Evolutionary conservation across 2,329 filamentous ascomycete genomes (phyloP), one percentile per base, ranked within the genome.

Genomic region (Cercospora janseana): DNA sequence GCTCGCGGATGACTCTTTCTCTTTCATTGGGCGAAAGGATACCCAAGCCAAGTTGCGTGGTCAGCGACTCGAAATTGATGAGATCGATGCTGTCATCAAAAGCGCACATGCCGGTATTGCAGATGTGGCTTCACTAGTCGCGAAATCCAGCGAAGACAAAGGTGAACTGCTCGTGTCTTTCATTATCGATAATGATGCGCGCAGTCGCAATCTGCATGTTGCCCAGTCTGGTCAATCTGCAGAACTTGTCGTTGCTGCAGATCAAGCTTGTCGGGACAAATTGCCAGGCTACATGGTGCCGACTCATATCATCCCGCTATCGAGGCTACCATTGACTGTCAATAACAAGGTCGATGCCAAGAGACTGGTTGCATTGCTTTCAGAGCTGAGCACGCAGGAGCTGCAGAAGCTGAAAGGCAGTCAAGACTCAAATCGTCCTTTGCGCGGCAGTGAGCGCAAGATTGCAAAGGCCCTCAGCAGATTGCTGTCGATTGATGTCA

Each of bases 1-100:
- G 12, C 71, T 95, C 6, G 77, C 89, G 46, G 86, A 96, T 65
- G 83, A 82, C 1, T 88, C 85, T 34, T 91, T 95, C 58, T 86
- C 92, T 49, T 96, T 96, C 64, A 75, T 94, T 2, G 91, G 92
- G 2, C 81, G 92, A 10, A 86, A 86, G 4, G 92, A 97, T 64
- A 89, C 95, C 48, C 91, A 97, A 69, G 85, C 95, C 55, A 97
- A 97, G 66, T 77, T 96, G 3, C 82, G 92, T 8, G 91, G 91
- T 0, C 91, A 96, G 66, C 79, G 91, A 10, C 77, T 97, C 1
- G 92, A 97, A 63, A 86, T 95, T 53, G 87, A 86, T 1, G 91
- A 97, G 71, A 95, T 96, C 67, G 93, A 95, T 60, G 84, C 91
- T 41, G 81, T 86, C 6, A 88, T 95, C 60, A 83, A 82, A 38